Conservation (phyloP, 2,329 filamentous ascomycete species). For the Metarhizium brunneum region DNA sequence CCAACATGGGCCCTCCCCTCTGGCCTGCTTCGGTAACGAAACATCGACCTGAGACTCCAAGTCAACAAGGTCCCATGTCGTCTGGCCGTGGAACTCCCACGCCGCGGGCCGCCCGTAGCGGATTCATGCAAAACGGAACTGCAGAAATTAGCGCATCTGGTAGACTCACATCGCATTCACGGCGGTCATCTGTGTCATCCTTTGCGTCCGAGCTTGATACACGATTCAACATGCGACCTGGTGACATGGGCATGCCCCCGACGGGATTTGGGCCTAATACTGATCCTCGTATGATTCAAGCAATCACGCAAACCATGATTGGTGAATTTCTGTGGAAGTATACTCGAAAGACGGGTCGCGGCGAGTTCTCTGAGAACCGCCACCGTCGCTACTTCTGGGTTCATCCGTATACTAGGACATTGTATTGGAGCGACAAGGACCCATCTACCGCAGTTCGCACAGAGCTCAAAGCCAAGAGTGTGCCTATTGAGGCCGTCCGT, state of each 20-base stretch:
- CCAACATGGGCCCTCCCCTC: slow-evolving; percentile 73
- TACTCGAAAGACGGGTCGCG: slow-evolving; percentile 85
- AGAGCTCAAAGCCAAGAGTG: slow-evolving; percentile 76
- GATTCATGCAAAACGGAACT: slow-evolving; percentile 38
- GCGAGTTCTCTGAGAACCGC: slow-evolving; percentile 77
- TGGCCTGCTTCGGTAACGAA: slow-evolving; percentile 66
- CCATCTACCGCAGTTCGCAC: slow-evolving; percentile 68
- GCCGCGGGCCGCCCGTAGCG: slow-evolving; percentile 38
- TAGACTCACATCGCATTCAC: slow-evolving; percentile 22
- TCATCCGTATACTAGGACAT: slow-evolving; percentile 88
- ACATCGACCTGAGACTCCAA: slow-evolving; percentile 52
- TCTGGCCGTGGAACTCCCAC: slow-evolving; percentile 48
- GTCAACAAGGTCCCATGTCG: slow-evolving; percentile 34
- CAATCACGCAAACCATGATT: slow-evolving; percentile 99
- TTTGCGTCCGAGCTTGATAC: slow-evolving; percentile 91
- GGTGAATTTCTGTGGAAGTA: slow-evolving; percentile 99
- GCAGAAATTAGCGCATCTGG: slow-evolving; percentile 40
- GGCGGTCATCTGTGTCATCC: slow-evolving; percentile 80
- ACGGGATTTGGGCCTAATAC: slow-evolving; percentile 61
- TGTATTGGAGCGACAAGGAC: slow-evolving; percentile 94
- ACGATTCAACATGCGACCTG: slow-evolving; percentile 67
- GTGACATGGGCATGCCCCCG: slow-evolving; percentile 42
- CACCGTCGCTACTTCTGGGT: slow-evolving; percentile 99
- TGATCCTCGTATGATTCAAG: slow-evolving; percentile 97
- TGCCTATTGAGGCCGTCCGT: slow-evolving; percentile 84